phyloP scores from a whole-genome alignment of 345 rosid species.

The Aquilaria sinensis region DNA sequence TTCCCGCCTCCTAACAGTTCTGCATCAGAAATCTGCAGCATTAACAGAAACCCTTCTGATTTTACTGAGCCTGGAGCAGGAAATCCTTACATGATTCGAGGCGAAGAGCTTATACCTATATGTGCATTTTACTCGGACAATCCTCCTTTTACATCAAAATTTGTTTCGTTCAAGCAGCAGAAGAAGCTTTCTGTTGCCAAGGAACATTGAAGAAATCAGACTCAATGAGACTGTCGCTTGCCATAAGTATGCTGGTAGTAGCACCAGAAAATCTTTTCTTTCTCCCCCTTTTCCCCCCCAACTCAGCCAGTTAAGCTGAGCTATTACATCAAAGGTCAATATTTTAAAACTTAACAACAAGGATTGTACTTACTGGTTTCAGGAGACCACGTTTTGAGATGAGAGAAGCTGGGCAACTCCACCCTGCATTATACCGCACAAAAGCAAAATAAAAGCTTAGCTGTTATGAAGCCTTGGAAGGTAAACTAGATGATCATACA shows the following conservation, averaged over 20 bases:
- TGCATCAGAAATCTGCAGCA: constrained; percentile 37
- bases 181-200: constrained; percentile 32
- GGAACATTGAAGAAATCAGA: constrained; percentile 18
- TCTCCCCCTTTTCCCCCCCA: not conserved
- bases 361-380: too few relatives aligned
- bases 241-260: constrained; percentile 17
- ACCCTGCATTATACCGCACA: too few relatives aligned
- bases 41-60: constrained; percentile 94
- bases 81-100: constrained; percentile 58
- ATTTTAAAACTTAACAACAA: too few relatives aligned
- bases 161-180: constrained; percentile 34
- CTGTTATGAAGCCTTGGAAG: not conserved
- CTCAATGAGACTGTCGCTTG: constrained; percentile 1
- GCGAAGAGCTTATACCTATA: constrained; percentile 43
- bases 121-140: constrained; percentile 17
- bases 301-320: not conserved
- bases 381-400: too few relatives aligned
- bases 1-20: constrained; percentile 28
- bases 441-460: not conserved
- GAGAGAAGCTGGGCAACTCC: too few relatives aligned
- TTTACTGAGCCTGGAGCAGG: constrained; percentile 61
- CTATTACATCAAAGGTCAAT: not conserved
- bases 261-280: not conserved
- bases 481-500: constrained; percentile 6
- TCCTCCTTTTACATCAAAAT: constrained; percentile 15